These are phyloP conservation scores for Escovopsis sp. DNA, from an alignment of 2,329 filamentous ascomycete genomes.

Conservation along the genomic window DNA sequence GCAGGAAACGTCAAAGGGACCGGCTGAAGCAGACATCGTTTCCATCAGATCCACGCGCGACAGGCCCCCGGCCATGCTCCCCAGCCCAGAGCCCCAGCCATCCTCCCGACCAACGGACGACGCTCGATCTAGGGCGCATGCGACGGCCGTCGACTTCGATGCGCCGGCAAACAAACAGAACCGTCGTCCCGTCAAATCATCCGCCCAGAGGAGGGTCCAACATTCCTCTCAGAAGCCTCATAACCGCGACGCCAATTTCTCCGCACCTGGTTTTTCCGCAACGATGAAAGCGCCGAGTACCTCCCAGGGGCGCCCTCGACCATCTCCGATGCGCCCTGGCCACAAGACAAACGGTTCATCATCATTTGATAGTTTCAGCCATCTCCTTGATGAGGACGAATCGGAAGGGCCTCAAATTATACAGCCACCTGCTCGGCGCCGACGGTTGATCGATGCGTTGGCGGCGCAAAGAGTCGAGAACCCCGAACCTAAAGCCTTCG, in stretches of 20 bases:
- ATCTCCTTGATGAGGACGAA: too few species aligned
- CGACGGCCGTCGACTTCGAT: neutral
- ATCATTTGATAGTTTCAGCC: too few species aligned
- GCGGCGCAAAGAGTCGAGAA: constrained; percentile 1
- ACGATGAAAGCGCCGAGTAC: neutral
- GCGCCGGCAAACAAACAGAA: neutral
- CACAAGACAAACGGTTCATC: neutral
- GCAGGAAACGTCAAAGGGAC: neutral
- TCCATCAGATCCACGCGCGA: neutral
- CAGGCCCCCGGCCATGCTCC: neutral
- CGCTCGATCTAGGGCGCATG: neutral
- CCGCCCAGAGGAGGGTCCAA: neutral
- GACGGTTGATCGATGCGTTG: constrained; percentile 5
- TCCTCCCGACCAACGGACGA: neutral
- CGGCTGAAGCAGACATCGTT: neutral
- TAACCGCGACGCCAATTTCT: neutral
- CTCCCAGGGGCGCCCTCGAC: neutral
- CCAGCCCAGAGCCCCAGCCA: neutral
- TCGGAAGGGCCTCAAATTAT: neutral
- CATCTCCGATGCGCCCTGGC: neutral
- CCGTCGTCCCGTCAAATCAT: neutral
- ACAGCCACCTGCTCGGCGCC: constrained; percentile 1
- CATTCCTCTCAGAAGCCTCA: neutral
- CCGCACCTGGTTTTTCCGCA: neutral
- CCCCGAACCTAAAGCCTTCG: neutral